Evolutionary conservation across 2,329 filamentous ascomycete genomes (phyloP).

Genomic region (Penicillium glabrum): DNA sequence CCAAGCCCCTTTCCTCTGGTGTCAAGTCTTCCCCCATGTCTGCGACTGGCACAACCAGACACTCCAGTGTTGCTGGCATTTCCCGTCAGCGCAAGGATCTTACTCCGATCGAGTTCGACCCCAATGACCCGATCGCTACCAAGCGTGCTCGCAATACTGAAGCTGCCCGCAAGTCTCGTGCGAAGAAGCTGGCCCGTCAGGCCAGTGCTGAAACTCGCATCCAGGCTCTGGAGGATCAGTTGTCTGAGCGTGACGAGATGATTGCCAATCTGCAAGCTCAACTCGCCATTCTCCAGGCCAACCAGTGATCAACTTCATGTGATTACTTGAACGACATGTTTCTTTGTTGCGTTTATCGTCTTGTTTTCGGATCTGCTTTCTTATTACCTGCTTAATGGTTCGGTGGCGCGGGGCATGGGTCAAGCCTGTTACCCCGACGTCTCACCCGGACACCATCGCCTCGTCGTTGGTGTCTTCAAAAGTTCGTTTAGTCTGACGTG

Average conservation of each 20-base stretch:
- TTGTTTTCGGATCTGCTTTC: slow-evolving; percentile 16
- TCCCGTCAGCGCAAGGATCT: slow-evolving; percentile 78
- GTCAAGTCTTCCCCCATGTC: slow-evolving; percentile 19
- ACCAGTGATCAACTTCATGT: slow-evolving; percentile 16
- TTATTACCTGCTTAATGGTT: slow-evolving; percentile 19
- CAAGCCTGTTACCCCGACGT: slow-evolving; percentile 29
- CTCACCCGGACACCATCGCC: slow-evolving; percentile 26
- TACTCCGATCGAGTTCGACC: slow-evolving; percentile 75
- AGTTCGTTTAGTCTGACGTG: slow-evolving; percentile 21
- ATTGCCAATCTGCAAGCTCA: slow-evolving; percentile 26
- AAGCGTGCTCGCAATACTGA: slow-evolving; percentile 94
- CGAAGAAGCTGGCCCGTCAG: slow-evolving; percentile 76
- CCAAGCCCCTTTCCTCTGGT: slow-evolving; percentile 37
- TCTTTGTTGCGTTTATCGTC: background rate
- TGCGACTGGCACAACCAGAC: slow-evolving; percentile 49
- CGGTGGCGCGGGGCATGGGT: slow-evolving; percentile 36
- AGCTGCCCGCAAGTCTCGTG: slow-evolving; percentile 88
- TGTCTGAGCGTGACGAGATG: slow-evolving; percentile 28
- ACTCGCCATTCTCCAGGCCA: slow-evolving; percentile 16
- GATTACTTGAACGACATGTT: slow-evolving; percentile 7
- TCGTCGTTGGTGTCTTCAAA: slow-evolving; percentile 27
- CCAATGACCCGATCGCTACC: slow-evolving; percentile 71
- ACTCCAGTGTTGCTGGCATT: slow-evolving; percentile 70
- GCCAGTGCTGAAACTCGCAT: slow-evolving; percentile 74
- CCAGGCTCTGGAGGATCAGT: slow-evolving; percentile 59